Conservation (phyloP, 139 green algal genomes). For the Asterochloris erici region DNA sequence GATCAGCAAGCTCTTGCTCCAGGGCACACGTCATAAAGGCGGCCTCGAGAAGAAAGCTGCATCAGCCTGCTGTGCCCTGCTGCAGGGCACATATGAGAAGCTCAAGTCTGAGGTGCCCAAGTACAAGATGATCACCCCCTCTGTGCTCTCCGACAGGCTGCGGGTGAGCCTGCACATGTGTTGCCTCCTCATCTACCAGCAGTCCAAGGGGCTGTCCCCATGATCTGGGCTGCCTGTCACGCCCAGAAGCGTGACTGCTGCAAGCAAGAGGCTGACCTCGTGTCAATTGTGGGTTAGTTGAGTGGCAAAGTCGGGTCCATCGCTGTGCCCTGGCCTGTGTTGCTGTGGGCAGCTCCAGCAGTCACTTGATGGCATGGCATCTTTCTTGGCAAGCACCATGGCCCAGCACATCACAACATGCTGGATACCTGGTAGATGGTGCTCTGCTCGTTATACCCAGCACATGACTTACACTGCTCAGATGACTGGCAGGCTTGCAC, state of each 20-base stretch:
- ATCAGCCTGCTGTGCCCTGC: background rate
- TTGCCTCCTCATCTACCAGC: background rate
- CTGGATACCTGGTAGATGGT: no score
- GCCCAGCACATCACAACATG: no score
- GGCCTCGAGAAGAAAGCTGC: background rate
- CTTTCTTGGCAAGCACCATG: no score
- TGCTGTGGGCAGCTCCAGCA: no score
- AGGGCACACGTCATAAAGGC: background rate
- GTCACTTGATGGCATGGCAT: no score
- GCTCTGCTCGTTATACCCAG: background rate
- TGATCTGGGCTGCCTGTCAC: no score
- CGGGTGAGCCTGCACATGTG: slow-evolving; percentile 35
- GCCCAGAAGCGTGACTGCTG: no score
- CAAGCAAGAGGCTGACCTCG: no score
- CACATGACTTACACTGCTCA: background rate
- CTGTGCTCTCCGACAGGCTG: slow-evolving; percentile 85
- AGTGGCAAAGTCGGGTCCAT: no score
- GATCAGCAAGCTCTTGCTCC: background rate
- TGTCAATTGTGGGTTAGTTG: no score
- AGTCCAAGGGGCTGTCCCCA: background rate
- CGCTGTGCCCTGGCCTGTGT: no score
- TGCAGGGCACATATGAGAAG: slow-evolving; percentile 95
- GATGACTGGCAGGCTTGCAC: no score
- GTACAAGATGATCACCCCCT: slow-evolving; percentile 99
- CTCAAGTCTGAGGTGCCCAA: slow-evolving; percentile 95